phyloP scores from a whole-genome alignment of 345 rosid species.

The Citrus australasica region DNA sequence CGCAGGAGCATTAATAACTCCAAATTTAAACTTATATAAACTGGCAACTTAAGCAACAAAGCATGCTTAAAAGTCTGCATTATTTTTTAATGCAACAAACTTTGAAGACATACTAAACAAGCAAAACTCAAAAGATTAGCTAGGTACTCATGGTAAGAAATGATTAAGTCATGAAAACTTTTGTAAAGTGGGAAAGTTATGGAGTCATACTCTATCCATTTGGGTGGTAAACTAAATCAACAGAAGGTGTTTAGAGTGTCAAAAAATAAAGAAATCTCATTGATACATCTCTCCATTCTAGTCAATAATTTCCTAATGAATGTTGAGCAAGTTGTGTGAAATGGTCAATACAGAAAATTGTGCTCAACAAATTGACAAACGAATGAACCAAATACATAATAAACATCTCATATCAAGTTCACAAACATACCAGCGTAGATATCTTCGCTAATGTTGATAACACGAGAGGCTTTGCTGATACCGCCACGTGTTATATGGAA shows the following conservation, averaged over 20 bases:
- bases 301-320: neutral
- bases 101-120: neutral
- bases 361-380: neutral
- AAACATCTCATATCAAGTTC: neutral
- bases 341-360: neutral
- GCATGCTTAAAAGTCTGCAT: neutral
- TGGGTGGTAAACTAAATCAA: neutral
- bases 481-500: conserved; percentile 99
- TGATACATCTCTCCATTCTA: neutral
- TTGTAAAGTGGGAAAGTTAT: neutral
- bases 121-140: neutral
- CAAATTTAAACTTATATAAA: neutral
- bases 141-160: neutral
- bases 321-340: neutral
- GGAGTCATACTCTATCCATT: neutral
- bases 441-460: conserved; percentile 97
- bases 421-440: conserved; percentile 67
- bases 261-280: neutral
- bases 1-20: neutral
- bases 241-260: neutral
- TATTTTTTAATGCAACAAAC: neutral
- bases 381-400: neutral
- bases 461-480: conserved; percentile 98
- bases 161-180: neutral
- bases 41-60: neutral